Conservation (phyloP, 345 rosid genomes). For the Aquilaria malaccensis region DNA sequence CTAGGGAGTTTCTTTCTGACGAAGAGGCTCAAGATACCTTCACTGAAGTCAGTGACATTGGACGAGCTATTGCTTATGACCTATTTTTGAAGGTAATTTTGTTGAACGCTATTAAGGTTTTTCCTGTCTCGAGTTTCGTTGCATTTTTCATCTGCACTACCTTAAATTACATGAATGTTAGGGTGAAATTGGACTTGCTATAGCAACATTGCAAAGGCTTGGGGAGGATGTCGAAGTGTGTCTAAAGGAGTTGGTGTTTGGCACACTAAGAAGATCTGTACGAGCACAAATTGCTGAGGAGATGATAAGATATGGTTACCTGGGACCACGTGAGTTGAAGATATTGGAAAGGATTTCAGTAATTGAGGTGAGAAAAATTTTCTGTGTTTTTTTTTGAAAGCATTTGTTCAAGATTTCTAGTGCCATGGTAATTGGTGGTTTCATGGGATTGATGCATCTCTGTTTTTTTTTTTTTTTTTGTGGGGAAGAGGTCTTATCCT, state of each 20-base stretch:
- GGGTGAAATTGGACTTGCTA: constrained; percentile 90
- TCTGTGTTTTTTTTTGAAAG: constrained; percentile 9
- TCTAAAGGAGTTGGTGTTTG: constrained; percentile 86
- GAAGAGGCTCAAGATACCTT: constrained; percentile 69
- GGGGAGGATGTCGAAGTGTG: constrained; percentile 85
- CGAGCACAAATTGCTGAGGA: constrained; percentile 74
- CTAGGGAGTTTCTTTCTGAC: constrained; percentile 43
- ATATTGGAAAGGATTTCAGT: constrained; percentile 68
- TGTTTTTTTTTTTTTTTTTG: constrained; percentile 19
- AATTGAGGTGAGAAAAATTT: constrained; percentile 61
- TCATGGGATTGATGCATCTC: constrained; percentile 23
- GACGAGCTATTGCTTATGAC: constrained; percentile 93
- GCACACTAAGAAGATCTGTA: constrained; percentile 79
- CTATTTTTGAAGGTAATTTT: constrained; percentile 77
- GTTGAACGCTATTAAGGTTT: constrained; percentile 14
- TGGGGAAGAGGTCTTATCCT: constrained; percentile 87
- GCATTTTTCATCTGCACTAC: constrained; percentile 15
- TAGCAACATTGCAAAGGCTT: constrained; percentile 82
- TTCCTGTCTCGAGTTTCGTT: constrained; percentile 8
- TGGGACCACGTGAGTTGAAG: constrained; percentile 73
- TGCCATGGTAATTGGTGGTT: constrained; percentile 6
- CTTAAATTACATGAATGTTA: constrained; percentile 39
- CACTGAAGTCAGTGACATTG: constrained; percentile 83
- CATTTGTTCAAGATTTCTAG: constrained; percentile 10
- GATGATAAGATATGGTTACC: constrained; percentile 61